Conservation (phyloP, 2,329 filamentous ascomycete species). For the Zalaria sp. region DNA sequence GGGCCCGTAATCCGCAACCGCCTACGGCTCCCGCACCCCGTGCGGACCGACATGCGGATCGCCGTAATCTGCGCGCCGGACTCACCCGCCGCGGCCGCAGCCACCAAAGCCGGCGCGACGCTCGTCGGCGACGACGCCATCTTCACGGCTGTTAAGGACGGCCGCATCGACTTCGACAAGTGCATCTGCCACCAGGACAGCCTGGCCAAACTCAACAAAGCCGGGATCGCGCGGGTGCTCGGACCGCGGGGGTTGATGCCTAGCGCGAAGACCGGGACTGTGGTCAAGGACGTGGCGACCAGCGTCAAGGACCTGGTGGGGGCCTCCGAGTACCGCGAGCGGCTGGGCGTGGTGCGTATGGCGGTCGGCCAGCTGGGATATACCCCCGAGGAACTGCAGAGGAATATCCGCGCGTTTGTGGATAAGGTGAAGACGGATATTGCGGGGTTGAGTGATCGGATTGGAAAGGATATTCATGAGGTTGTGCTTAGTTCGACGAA, state of each 20-base stretch:
- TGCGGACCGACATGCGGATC: slow-evolving; percentile 77
- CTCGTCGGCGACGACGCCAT: slow-evolving; percentile 76
- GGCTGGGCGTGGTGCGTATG: slow-evolving; percentile 69
- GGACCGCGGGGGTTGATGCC: slow-evolving; percentile 92
- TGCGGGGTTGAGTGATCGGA: slow-evolving; percentile 45
- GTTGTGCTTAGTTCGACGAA: slow-evolving; percentile 76
- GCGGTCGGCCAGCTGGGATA: slow-evolving; percentile 85
- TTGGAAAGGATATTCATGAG: slow-evolving; percentile 60
- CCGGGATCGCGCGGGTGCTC: slow-evolving; percentile 63
- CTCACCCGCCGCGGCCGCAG: slow-evolving; percentile 59
- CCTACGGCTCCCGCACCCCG: slow-evolving; percentile 74
- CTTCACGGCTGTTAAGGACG: slow-evolving; percentile 64
- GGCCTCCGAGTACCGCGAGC: slow-evolving; percentile 75
- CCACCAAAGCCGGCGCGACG: slow-evolving; percentile 62
- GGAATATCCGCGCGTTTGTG: slow-evolving; percentile 70
- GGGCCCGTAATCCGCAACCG: slow-evolving; percentile 78
- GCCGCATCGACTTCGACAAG: slow-evolving; percentile 74
- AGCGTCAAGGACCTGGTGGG: slow-evolving; percentile 72
- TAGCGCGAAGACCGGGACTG: slow-evolving; percentile 71
- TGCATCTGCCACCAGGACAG: slow-evolving; percentile 75
- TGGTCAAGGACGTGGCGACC: slow-evolving; percentile 65
- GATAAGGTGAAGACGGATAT: slow-evolving; percentile 67
- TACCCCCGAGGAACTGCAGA: slow-evolving; percentile 70
- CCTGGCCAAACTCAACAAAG: slow-evolving; percentile 65
- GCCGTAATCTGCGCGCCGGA: slow-evolving; percentile 83